These are phyloP conservation scores for Musa schizocarpa DNA, from an alignment of 176 grass and related monocot genomes.

Conservation along the genomic window DNA sequence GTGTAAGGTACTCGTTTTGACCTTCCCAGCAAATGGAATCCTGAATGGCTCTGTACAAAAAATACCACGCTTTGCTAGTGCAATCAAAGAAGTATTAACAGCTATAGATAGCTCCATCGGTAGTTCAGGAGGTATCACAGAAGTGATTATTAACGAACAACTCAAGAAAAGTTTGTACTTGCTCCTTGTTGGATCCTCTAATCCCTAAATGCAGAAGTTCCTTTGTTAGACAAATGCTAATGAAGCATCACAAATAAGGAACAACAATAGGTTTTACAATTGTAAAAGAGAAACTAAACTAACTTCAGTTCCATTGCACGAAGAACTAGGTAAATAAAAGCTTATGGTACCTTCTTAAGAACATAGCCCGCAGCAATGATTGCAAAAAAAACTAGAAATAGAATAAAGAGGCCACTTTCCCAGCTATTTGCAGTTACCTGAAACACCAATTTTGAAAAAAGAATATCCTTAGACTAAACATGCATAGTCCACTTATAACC, in stretches of 20 bases:
- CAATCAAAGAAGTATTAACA: conserved; percentile 98
- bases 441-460: conserved; percentile 25
- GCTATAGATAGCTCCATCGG: conserved; percentile 99
- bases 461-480: not conserved
- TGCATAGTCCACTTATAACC: conserved; percentile 6
- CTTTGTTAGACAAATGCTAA: not conserved
- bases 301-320: not conserved
- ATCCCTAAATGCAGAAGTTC: conserved; percentile 39
- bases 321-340: not conserved
- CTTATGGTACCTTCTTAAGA: conserved; percentile 63
- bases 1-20: conserved; percentile 30
- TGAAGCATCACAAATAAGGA: not conserved
- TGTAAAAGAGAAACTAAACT: not conserved
- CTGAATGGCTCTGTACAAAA: conserved; percentile 99
- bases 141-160: conserved; percentile 97
- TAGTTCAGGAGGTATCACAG: conserved; percentile 95
- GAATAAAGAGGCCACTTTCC: conserved; percentile 95
- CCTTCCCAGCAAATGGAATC: conserved; percentile 99
- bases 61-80: conserved; percentile 85
- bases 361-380: conserved; percentile 97
- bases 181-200: conserved; percentile 97
- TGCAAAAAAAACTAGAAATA: conserved; percentile 98
- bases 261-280: not conserved
- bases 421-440: conserved; percentile 97
- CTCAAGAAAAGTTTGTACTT: conserved; percentile 98